phyloP scores from a whole-genome alignment of 495 filamentous ascomycete species.

The Hypoxylon cercidicola region DNA sequence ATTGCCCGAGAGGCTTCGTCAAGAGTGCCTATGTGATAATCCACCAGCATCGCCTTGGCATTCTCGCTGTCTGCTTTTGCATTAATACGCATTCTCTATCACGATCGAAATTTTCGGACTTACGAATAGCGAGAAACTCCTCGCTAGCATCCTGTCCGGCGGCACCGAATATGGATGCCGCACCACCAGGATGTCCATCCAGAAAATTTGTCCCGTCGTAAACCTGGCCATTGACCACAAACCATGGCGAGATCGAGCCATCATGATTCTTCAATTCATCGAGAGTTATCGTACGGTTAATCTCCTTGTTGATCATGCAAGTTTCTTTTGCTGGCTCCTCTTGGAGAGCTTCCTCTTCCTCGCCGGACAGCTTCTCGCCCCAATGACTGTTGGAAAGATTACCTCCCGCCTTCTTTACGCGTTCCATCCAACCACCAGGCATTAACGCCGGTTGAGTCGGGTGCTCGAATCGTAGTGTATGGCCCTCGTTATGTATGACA shows the following conservation, averaged over 20 bases:
- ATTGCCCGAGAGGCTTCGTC: conserved; percentile 65
- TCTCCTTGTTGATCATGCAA: conserved; percentile 79
- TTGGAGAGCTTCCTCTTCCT: conserved; percentile 54
- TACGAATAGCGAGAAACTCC: conserved; percentile 95
- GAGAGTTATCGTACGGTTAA: conserved; percentile 71
- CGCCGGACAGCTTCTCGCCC: conserved; percentile 78
- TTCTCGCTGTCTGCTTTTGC: conserved; percentile 79
- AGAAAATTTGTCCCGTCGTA: conserved; percentile 90
- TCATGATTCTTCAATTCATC: conserved; percentile 80
- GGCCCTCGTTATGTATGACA: conserved; percentile 76
- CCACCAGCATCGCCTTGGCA: conserved; percentile 90
- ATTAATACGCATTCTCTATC: conserved; percentile 12
- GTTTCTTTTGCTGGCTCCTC: conserved; percentile 69
- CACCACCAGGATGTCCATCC: conserved; percentile 88
- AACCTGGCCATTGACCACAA: conserved; percentile 90
- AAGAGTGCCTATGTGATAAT: conserved; percentile 87
- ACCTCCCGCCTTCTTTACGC: conserved; percentile 87
- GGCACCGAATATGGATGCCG: conserved; percentile 84
- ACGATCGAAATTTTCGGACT: conserved; percentile 48
- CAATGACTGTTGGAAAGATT: conserved; percentile 85
- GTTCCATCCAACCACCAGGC: conserved; percentile 95
- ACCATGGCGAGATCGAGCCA: conserved; percentile 79
- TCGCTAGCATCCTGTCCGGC: conserved; percentile 89
- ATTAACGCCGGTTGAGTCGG: conserved; percentile 84
- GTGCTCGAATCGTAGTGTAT: conserved; percentile 82